These are phyloP conservation scores for Tylopilus orsonianus DNA, from an alignment of 1,284 basidiomycete species.

Conservation along the genomic window DNA sequence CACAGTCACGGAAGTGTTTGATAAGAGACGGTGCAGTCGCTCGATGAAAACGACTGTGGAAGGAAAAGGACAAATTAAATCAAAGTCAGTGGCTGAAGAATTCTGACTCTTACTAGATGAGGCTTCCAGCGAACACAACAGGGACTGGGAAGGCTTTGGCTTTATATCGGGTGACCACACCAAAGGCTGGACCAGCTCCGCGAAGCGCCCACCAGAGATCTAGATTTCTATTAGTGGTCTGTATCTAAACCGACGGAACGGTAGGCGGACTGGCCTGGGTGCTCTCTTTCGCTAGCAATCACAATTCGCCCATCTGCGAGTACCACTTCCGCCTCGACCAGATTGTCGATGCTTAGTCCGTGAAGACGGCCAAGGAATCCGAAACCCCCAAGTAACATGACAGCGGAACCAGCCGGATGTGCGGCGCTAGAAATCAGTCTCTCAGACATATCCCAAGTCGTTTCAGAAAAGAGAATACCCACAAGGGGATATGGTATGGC, in stretches of 20 bases:
- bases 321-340: slow-evolving; percentile 85
- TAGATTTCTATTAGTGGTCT: slow-evolving; percentile 26
- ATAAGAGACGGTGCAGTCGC: slow-evolving; percentile 84
- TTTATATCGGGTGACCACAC: slow-evolving; percentile 86
- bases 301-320: slow-evolving; percentile 78
- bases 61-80: slow-evolving; percentile 1
- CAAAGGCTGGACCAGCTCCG: slow-evolving; percentile 82
- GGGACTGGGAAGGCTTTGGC: slow-evolving; percentile 85
- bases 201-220: slow-evolving; percentile 90
- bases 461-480: slow-evolving; percentile 29
- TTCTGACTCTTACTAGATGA: slow-evolving; percentile 70
- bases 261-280: slow-evolving; percentile 50
- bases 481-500: slow-evolving; percentile 85
- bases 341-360: slow-evolving; percentile 82
- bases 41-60: slow-evolving; percentile 73
- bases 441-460: slow-evolving; percentile 1
- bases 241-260: background rate
- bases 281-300: slow-evolving; percentile 62
- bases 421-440: slow-evolving; percentile 50
- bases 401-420: slow-evolving; percentile 76
- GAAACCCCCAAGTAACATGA: slow-evolving; percentile 87
- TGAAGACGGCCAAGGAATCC: slow-evolving; percentile 83
- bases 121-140: slow-evolving; percentile 85
- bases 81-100: background rate
- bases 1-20: slow-evolving; percentile 89